phyloP scores from a whole-genome alignment of 108 stramenopile species.

The Fragilariopsis cylindrus region DNA sequence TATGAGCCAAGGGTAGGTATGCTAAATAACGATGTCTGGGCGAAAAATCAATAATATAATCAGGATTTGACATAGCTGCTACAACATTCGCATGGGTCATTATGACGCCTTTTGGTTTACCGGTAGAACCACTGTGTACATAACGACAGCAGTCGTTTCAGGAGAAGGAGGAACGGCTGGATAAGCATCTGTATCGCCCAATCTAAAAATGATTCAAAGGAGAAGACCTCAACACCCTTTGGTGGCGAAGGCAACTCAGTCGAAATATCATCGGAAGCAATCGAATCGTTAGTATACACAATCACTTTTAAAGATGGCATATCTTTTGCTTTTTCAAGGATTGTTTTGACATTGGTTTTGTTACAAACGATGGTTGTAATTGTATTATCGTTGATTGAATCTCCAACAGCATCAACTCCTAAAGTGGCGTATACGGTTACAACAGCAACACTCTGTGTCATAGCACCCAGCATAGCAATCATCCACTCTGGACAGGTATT shows the following conservation, averaged over 20 bases:
- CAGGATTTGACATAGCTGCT: conserved; percentile 45
- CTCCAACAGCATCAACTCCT: conserved; percentile 29
- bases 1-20: conserved; percentile 33
- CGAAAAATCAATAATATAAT: not conserved
- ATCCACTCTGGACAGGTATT: conserved; percentile 32
- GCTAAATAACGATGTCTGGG: conserved; percentile 25
- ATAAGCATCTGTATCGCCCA: conserved; percentile 53
- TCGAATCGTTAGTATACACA: conserved; percentile 23
- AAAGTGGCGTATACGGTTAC: conserved; percentile 34
- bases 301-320: conserved; percentile 37
- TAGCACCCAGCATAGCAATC: conserved; percentile 24
- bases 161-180: conserved; percentile 59
- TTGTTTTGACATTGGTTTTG: conserved; percentile 21
- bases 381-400: conserved; percentile 23
- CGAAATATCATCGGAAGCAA: conserved; percentile 12
- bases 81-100: conserved; percentile 83
- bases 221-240: conserved; percentile 42
- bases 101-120: conserved; percentile 95
- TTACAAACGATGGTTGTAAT: conserved; percentile 19
- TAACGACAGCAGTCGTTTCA: conserved; percentile 82
- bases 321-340: conserved; percentile 12
- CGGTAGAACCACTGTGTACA: conserved; percentile 79
- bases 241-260: conserved; percentile 2
- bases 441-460: conserved; percentile 31
- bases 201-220: conserved; percentile 69